These are phyloP conservation scores for Nitzschia palea DNA, from an alignment of 108 stramenopile genomes.

Conservation along the genomic window DNA sequence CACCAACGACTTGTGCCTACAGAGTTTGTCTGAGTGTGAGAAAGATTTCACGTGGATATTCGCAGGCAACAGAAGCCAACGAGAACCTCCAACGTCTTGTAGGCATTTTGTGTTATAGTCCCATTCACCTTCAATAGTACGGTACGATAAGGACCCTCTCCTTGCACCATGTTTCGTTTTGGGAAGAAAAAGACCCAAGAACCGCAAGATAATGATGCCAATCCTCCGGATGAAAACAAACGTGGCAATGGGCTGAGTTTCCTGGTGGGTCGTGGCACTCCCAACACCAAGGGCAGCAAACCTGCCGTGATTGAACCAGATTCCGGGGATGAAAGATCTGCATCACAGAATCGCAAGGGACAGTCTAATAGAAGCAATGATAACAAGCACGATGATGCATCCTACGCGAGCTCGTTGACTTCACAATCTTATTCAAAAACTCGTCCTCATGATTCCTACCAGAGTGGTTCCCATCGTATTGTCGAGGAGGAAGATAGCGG, in stretches of 20 bases:
- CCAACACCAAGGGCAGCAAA: not conserved
- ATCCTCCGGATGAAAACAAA: not conserved
- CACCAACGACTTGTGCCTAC: too few species aligned
- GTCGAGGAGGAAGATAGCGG: constrained; percentile 3
- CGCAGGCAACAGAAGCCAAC: too few species aligned
- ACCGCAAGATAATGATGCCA: not conserved
- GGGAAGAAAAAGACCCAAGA: constrained; percentile 10
- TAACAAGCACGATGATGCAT: not conserved
- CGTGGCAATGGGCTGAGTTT: not conserved
- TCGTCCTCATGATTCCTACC: not conserved
- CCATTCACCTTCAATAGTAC: too few species aligned
- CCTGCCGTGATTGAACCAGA: not conserved
- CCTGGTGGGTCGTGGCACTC: not conserved
- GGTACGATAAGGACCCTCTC: not conserved
- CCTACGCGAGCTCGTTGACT: constrained; percentile 12
- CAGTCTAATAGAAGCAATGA: not conserved
- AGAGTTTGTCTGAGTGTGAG: too few species aligned
- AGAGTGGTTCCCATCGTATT: not conserved
- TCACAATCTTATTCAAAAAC: not conserved
- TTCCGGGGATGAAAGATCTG: not conserved
- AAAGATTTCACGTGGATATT: too few species aligned
- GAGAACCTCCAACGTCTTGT: too few species aligned
- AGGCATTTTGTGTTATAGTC: too few species aligned
- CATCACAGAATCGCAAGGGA: not conserved
- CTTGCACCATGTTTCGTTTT: constrained; percentile 1